Evolutionary conservation across 345 rosid genomes (phyloP).

Genomic region (Clausena lansium): DNA sequence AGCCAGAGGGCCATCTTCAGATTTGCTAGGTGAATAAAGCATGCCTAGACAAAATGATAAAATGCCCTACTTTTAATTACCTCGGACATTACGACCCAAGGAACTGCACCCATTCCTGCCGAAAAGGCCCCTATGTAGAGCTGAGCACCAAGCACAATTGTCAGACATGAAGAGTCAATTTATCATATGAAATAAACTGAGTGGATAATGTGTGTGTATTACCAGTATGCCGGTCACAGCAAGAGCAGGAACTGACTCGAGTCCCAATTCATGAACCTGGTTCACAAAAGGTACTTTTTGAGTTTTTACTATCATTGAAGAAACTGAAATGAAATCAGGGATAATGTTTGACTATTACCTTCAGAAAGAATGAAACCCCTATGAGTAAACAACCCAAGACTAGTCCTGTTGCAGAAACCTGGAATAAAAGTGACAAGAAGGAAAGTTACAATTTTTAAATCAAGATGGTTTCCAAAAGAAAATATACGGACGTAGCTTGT

Average conservation of each 20-base stretch:
- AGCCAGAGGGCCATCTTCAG: neutral
- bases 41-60: neutral
- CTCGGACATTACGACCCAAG: conserved; percentile 99
- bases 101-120: conserved; percentile 95
- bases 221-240: conserved; percentile 84
- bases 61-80: conserved; percentile 32
- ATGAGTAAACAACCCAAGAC: conserved; percentile 56
- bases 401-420: conserved; percentile 81
- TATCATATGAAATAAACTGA: neutral
- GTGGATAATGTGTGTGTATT: conserved; percentile 15
- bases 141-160: conserved; percentile 35
- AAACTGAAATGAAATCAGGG: neutral
- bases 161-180: neutral
- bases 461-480: neutral
- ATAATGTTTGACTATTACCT: conserved; percentile 37
- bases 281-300: conserved; percentile 7
- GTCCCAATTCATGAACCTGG: conserved; percentile 68
- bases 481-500: neutral
- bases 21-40: neutral
- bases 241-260: conserved; percentile 56
- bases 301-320: neutral
- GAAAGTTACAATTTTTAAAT: conserved; percentile 1
- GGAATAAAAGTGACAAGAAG: conserved; percentile 4
- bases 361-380: conserved; percentile 66
- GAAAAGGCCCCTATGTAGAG: conserved; percentile 79